Evolutionary conservation across 1,284 basidiomycete species (phyloP).

Genomic region (Tylopilus sp.): DNA sequence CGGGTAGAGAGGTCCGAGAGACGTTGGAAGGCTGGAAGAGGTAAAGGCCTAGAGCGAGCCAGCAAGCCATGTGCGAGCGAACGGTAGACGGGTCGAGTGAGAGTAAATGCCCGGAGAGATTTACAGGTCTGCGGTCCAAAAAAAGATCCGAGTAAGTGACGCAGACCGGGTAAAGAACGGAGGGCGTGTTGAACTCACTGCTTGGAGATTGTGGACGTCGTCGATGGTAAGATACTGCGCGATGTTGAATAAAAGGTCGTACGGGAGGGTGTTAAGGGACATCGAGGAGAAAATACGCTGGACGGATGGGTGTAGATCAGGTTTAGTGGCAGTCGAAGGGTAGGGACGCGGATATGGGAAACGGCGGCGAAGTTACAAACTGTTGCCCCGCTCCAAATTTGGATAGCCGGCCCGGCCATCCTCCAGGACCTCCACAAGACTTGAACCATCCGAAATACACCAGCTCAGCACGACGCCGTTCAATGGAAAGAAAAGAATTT

Average conservation of each 20-base stretch:
- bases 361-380: not conserved
- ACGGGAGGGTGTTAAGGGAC: slow-evolving; percentile 50
- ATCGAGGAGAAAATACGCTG: slow-evolving; percentile 7
- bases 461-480: too few relatives aligned
- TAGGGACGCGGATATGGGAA: slow-evolving; percentile 15
- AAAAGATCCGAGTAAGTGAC: not conserved
- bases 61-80: slow-evolving; percentile 57
- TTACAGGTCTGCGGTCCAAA: slow-evolving; percentile 49
- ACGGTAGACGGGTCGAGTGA: slow-evolving; percentile 61
- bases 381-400: slow-evolving; percentile 11
- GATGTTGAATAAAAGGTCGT: slow-evolving; percentile 65
- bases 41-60: slow-evolving; percentile 58
- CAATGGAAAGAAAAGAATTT: too few relatives aligned
- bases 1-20: slow-evolving; percentile 56
- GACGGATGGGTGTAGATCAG: slow-evolving; percentile 9
- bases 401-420: not conserved
- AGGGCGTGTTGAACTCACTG: slow-evolving; percentile 40
- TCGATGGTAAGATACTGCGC: slow-evolving; percentile 52
- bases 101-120: slow-evolving; percentile 52
- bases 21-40: slow-evolving; percentile 62
- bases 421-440: too few relatives aligned
- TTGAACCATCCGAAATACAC: not conserved
- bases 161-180: not conserved
- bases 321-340: not conserved
- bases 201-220: slow-evolving; percentile 55